Percentiles rank a stretch among this genome's conserved stretches.
Conservation (phyloP, 2,329 filamentous ascomycete species). For the Plectosphaerella plurivora region DNA sequence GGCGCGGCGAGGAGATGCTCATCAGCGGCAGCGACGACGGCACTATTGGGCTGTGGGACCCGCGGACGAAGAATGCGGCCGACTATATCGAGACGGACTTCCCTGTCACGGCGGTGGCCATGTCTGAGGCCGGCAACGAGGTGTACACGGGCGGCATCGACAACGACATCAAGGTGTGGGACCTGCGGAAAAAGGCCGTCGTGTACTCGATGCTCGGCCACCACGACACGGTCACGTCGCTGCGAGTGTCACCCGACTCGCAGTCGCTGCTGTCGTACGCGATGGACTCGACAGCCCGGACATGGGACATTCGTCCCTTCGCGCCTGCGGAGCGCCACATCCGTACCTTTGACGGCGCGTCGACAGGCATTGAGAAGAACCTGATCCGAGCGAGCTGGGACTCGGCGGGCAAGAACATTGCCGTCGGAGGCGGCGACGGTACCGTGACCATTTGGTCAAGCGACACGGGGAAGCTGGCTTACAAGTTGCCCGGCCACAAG, state of each 20-base stretch:
- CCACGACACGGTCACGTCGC: slow-evolving; percentile 84
- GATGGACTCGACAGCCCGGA: slow-evolving; percentile 89
- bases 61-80: slow-evolving; percentile 79
- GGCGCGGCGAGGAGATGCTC: slow-evolving; percentile 83
- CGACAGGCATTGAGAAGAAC: slow-evolving; percentile 84
- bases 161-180: slow-evolving; percentile 97
- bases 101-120: slow-evolving; percentile 82
- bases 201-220: slow-evolving; percentile 88
- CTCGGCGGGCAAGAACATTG: slow-evolving; percentile 77
- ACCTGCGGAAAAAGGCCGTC: slow-evolving; percentile 84
- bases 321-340: slow-evolving; percentile 83
- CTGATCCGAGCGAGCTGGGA: slow-evolving; percentile 90
- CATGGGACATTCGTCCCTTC: slow-evolving; percentile 95
- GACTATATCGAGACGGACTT: slow-evolving; percentile 90
- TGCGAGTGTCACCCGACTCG: slow-evolving; percentile 88
- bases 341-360: slow-evolving; percentile 87
- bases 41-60: slow-evolving; percentile 93
- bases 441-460: slow-evolving; percentile 89
- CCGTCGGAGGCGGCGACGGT: slow-evolving; percentile 83
- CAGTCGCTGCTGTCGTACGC: slow-evolving; percentile 87
- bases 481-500: slow-evolving; percentile 93
- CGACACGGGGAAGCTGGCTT: slow-evolving; percentile 82
- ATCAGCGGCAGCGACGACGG: slow-evolving; percentile 93
- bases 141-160: slow-evolving; percentile 93
- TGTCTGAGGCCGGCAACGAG: slow-evolving; percentile 94